phyloP scores from a whole-genome alignment of 2,329 filamentous ascomycete species.

The Sclerotinia trifoliorum region DNA sequence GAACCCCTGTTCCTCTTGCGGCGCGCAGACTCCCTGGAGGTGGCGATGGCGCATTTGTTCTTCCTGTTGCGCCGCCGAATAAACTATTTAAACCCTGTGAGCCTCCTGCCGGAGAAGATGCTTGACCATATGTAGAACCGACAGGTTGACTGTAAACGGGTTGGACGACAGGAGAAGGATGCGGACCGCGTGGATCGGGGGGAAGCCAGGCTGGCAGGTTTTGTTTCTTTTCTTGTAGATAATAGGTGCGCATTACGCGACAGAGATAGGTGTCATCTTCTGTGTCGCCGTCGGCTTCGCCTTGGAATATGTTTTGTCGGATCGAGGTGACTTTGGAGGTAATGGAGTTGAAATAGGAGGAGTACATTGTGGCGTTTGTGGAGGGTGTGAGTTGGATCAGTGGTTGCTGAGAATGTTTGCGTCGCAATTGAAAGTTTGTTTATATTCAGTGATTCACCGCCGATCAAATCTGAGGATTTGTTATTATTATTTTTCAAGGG shows the following conservation, averaged over 20 bases:
- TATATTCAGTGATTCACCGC: background rate
- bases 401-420: background rate
- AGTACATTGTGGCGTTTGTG: conserved; percentile 64
- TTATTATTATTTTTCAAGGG: conserved; percentile 3
- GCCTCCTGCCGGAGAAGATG: conserved; percentile 30
- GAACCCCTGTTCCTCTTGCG: background rate
- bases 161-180: conserved; percentile 44
- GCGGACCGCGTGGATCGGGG: conserved; percentile 74
- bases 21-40: conserved; percentile 18
- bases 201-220: conserved; percentile 84
- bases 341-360: conserved; percentile 65
- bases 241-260: conserved; percentile 89
- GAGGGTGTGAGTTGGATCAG: background rate
- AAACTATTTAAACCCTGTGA: conserved; percentile 46
- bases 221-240: conserved; percentile 75
- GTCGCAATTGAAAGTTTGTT: conserved; percentile 11
- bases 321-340: conserved; percentile 62
- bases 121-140: conserved; percentile 54
- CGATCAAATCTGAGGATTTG: background rate
- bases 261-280: conserved; percentile 94
- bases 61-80: conserved; percentile 41
- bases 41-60: conserved; percentile 21
- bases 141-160: conserved; percentile 52
- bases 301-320: conserved; percentile 67
- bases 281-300: conserved; percentile 67